Conservation (phyloP, 108 stramenopile species). For the Fragilariopsis cylindrus region DNA sequence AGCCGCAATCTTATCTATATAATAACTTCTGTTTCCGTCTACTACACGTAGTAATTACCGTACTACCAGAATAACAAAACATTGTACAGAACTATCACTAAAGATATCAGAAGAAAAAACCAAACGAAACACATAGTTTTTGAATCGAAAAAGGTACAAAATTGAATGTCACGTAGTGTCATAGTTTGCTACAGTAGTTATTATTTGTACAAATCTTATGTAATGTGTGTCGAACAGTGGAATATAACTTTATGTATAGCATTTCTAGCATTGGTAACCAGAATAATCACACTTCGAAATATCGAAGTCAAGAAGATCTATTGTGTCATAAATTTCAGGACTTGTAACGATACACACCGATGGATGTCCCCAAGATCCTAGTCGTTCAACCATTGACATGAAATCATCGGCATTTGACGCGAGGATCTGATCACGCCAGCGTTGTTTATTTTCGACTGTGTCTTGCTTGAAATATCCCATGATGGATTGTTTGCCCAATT, state of each 20-base stretch:
- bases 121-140: not conserved
- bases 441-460: constrained; percentile 59
- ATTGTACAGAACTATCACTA: no score
- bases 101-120: no score
- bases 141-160: constrained; percentile 6
- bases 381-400: constrained; percentile 20
- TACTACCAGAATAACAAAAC: no score
- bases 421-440: constrained; percentile 71
- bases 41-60: no score
- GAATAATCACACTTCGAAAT: constrained; percentile 3
- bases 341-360: constrained; percentile 26
- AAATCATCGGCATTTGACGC: constrained; percentile 21
- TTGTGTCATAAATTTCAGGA: constrained; percentile 15
- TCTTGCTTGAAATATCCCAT: constrained; percentile 66
- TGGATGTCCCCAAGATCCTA: constrained; percentile 31
- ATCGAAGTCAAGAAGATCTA: not conserved
- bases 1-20: no score
- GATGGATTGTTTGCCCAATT: constrained; percentile 67
- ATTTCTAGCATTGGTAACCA: constrained; percentile 2
- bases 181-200: not conserved
- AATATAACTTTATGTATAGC: no score
- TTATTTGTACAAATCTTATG: no score
- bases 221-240: no score
- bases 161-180: not conserved
- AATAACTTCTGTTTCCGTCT: no score